Base-by-base conservation (phyloP, 345 rosid genomes). In the Gynandropsis gynandra region DNA sequence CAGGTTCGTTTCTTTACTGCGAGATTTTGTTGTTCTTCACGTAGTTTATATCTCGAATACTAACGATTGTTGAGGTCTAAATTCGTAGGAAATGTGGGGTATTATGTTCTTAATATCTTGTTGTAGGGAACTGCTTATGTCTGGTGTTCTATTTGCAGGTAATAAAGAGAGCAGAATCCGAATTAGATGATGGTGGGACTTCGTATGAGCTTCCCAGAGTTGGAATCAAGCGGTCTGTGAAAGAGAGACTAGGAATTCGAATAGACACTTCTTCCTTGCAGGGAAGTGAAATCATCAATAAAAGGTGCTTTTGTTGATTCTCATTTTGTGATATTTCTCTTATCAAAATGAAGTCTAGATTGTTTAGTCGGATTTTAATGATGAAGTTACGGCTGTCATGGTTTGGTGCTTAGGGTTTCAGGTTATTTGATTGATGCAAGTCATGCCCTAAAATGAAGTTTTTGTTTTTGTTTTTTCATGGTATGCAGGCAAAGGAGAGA, bases 171-270 rank as follows among this genome's bases (percentile, higher is more conserved):
- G 70, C 71, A 36, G 80, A 71, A 44, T 35, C 53, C 50, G 70
- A 65, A 32, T 58, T 83, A 4, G 75, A 73, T 36, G 63, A 16
- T 50, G 71, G 54, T 10, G 68, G 50, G 7, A 54, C 47, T 41
- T 57, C 63, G 35, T 79, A 66, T 60, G 68, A 70, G 34, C 48
- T 50, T 51, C 74, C 74, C 3, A 52, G 64, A 39, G 45, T 69
- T 47, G 95, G 94, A 41, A 72, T 59, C 29, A 92, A 92, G 74
- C 84, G 96, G 29, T 80, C 96, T 20, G 73, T 79, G 1, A 85
- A 83, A 70, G 98, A 92, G 43, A 78, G 98, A 59, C 63, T 92
- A 67, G 96, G 96, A 19, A 59, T 68, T 48, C 71, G 43, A 70
- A 50, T 56, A 10, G 94, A 78, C 56, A 14, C 54, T 66, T 76